Conservation (phyloP, 768 basidiomycete species). For the Grammothele lineata region DNA sequence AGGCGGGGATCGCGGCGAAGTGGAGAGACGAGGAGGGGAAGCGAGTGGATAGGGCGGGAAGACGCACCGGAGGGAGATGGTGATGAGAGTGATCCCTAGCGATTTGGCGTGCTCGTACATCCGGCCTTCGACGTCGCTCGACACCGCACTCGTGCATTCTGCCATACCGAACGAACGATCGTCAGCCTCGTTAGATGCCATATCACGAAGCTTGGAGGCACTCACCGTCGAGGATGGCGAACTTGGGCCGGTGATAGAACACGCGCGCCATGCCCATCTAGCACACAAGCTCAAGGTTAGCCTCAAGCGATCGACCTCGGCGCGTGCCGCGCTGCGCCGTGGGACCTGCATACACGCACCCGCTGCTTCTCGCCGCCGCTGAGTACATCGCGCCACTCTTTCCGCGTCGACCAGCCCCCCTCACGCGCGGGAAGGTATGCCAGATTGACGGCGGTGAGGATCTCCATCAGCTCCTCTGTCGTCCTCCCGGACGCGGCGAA, state of each 20-base stretch:
- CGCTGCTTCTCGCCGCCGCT: constrained; percentile 97
- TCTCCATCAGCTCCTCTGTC: constrained; percentile 65
- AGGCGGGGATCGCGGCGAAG: neutral
- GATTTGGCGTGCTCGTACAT: constrained; percentile 95
- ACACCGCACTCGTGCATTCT: constrained; percentile 96
- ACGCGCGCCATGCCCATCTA: constrained; percentile 92
- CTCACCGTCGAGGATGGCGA: constrained; percentile 83
- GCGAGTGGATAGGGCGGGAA: too few relatives aligned
- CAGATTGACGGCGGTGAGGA: constrained; percentile 78
- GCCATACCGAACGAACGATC: too few relatives aligned
- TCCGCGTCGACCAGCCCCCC: constrained; percentile 84
- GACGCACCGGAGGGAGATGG: constrained; percentile 78
- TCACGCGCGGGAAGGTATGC: constrained; percentile 83
- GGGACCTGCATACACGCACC: too few relatives aligned
- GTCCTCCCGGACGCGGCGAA: constrained; percentile 59
- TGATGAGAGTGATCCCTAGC: constrained; percentile 87
- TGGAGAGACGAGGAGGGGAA: too few relatives aligned
- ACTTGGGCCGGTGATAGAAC: constrained; percentile 82
- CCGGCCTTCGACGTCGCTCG: constrained; percentile 90
- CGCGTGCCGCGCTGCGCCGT: too few relatives aligned
- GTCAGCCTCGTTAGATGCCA: neutral
- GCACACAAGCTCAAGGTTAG: neutral
- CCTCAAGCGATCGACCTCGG: too few relatives aligned
- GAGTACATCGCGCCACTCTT: constrained; percentile 95
- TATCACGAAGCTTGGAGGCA: neutral